Evolutionary conservation across 2,329 filamentous ascomycete species (phyloP), one percentile per base, ranked within the genome.

Genomic region (Neofusicoccum ribis): DNA sequence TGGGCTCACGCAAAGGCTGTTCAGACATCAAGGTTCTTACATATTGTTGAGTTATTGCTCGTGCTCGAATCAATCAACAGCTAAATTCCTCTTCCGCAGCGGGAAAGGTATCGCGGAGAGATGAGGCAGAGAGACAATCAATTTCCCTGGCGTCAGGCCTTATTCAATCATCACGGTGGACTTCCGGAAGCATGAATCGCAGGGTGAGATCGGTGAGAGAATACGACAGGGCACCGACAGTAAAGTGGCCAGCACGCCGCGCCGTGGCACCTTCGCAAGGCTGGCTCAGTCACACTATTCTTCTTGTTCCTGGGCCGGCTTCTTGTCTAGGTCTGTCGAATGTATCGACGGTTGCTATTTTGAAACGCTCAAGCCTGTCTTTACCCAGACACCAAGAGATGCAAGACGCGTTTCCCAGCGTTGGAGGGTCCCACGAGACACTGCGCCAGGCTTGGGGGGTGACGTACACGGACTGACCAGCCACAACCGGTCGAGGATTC

Each of bases 361-460:
- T 14, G 27, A 37, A 37, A 36, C 56, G 9, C 23, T 23, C n/a
- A 20, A 8, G 23, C 23, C 8, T 23, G 5, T 11, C 23, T 46
- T 46, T 5, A 34, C 14, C 27, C 23, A 58, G 54, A n/a, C 14
- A 3, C 54, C 39, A 34, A 46, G 27, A 59, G 23, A 14, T 34
- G 27, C 27, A 46, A 36, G 41, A 46, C 37, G 14, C 23, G 39
- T 31, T 58, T 31, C 37, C 12, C 39, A 15, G 52, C 39, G 52
- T 59, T 41, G 8, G 34, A 14, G 8, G 20, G 15, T 20, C n/a
- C 27, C 56, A 47, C 31, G 43, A 20, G 27, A 60, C 44, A 60
- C 56, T 60, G 43, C 56, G 43, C 56, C 56, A 60, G 56, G 43
- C 56, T 60, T 60, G 43, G 41, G n/a, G 20, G 31, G n/a, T 60